Evolutionary conservation across 177 flowering plant genomes (phyloP).

Genomic region (Vitis hybrid): DNA sequence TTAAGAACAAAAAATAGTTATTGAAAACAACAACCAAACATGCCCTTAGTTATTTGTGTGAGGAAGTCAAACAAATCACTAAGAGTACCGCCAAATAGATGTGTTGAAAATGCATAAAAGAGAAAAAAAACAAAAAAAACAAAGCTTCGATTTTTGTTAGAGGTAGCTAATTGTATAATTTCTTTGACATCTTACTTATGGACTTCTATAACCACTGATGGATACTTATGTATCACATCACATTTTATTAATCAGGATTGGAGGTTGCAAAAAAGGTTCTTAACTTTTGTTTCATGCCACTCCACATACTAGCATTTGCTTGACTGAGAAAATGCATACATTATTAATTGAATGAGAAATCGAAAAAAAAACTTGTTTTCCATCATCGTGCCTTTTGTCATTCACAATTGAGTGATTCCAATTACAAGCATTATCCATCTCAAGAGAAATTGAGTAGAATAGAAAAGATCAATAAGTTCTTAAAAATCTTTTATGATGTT

Average conservation of each 20-base stretch:
- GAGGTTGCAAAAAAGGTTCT: constrained; percentile 15
- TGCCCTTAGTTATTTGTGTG: background rate
- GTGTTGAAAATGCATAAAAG: background rate
- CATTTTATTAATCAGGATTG: constrained; percentile 22
- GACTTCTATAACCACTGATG: background rate
- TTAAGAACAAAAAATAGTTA: background rate
- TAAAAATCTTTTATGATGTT: too few species aligned
- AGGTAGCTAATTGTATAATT: background rate
- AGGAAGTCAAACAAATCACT: background rate
- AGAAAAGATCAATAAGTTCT: too few species aligned
- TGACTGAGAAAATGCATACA: background rate
- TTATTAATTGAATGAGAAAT: constrained; percentile 13
- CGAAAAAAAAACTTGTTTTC: constrained; percentile 12
- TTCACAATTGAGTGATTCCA: too few species aligned
- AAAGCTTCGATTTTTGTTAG: background rate
- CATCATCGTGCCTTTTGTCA: background rate
- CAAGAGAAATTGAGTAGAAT: too few species aligned
- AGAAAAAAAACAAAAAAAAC: background rate
- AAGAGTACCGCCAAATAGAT: background rate
- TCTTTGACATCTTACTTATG: background rate
- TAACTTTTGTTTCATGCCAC: constrained; percentile 10
- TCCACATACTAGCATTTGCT: constrained; percentile 8
- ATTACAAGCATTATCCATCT: too few species aligned
- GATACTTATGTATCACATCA: too few species aligned
- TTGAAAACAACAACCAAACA: too few species aligned